A percentile compares a stretch with the other conserved stretches of the same genome.
Evolutionary conservation across 192 early-diverging fungal genomes (phyloP).

Genomic region (Coemansia biformis): DNA sequence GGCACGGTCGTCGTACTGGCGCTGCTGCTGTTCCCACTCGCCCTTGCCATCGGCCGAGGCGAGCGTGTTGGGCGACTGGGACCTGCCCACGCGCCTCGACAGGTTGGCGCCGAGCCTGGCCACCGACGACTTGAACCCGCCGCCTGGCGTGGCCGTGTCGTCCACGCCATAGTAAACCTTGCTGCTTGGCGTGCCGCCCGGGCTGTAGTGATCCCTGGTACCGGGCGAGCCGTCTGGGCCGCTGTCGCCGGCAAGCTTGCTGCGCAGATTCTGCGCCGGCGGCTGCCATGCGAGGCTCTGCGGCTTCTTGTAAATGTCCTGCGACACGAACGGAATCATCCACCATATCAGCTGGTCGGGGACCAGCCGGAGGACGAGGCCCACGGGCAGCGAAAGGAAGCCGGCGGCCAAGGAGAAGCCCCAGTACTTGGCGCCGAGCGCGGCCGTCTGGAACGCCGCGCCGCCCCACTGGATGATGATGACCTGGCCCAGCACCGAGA

Average conservation of each 20-base stretch:
- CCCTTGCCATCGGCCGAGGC: not conserved
- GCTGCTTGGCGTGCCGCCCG: not conserved
- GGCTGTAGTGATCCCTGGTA: not conserved
- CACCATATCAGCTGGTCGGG: slow-evolving; percentile 65
- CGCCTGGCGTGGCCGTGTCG: slow-evolving; percentile 1
- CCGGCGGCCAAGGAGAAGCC: slow-evolving; percentile 75
- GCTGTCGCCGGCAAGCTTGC: slow-evolving; percentile 26
- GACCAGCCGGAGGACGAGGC: slow-evolving; percentile 77
- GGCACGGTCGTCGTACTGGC: no score
- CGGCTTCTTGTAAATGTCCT: slow-evolving; percentile 49
- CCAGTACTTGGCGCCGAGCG: slow-evolving; percentile 72
- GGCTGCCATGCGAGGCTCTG: slow-evolving; percentile 46
- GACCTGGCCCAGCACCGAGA: slow-evolving; percentile 71
- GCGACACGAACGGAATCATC: slow-evolving; percentile 47
- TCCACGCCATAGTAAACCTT: not conserved
- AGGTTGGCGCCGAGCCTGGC: slow-evolving; percentile 30
- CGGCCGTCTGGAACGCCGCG: slow-evolving; percentile 71
- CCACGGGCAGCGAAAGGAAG: slow-evolving; percentile 73
- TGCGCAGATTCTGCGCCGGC: slow-evolving; percentile 45
- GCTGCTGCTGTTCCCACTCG: slow-evolving; percentile 2
- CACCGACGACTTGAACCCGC: slow-evolving; percentile 25
- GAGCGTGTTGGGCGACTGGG: slow-evolving; percentile 2
- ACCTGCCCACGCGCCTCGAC: slow-evolving; percentile 12
- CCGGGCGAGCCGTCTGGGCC: not conserved
- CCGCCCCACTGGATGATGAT: slow-evolving; percentile 90